Evolutionary conservation across 345 rosid genomes (phyloP), one percentile per base, ranked within the genome.

Genomic region (Citrus reticulata): DNA sequence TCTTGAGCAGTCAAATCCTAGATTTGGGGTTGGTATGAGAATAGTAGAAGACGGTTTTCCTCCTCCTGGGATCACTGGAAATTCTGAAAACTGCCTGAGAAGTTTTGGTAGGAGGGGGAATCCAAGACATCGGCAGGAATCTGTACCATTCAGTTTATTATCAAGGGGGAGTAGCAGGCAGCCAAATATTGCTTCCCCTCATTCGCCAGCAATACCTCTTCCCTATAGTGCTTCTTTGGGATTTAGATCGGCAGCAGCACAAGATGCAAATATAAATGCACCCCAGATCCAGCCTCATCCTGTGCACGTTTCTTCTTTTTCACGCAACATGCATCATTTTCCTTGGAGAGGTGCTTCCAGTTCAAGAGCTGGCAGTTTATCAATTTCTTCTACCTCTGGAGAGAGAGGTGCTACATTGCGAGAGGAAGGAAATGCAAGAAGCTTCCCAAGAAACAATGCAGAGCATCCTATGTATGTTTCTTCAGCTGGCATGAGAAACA

Each of bases 391-490:
- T 34, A 64, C 76, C 22, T 70, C 85, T 79, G 85, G 85, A 68
- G 94, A 86, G 75, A 86, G 86, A 65, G 86, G 83, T 82, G 80
- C 86, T 68, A 81, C 83, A 19, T 80, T 80, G 72, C 84, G 74
- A 63, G 93, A 83, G 63, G 97, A 89, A 77, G 81, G 76, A 59
- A 83, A 83, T 77, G 69, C 75, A 80, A 85, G 94, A 87, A 81
- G 74, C 84, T 68, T 84, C 54, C 82, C 82, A 4, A 92, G 93
- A 87, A 88, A 82, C 77, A 86, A 79, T 74, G 70, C 78, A 9
- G 95, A 92, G 35, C 88, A 88, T 81, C 85, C 89, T 24, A 80
- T 90, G 88, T 84, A 89, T 87, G 76, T 81, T 37, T 82, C 89
- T 55, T 78, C 87, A 61, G 79, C 82, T 70, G 93, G 90, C 42